Percentiles rank a stretch among this genome's conserved stretches.
Evolutionary conservation across 176 grass and related monocot species (phyloP).

Genomic region (Aegilops sharonensis): DNA sequence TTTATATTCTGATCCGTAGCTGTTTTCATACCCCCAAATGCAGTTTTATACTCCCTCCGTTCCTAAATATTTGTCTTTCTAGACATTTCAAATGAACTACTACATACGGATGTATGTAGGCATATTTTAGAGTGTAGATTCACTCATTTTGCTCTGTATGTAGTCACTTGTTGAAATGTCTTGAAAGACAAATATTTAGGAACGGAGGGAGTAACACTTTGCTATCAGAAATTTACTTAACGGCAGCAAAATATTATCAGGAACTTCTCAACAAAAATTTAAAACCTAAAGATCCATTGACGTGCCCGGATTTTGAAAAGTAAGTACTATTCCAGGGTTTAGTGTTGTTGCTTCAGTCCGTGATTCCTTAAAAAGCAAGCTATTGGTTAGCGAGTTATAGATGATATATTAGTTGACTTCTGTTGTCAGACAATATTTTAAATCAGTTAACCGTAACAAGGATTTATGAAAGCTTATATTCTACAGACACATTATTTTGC

Average conservation of each 20-base stretch:
- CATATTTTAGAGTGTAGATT: no score
- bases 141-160: no score
- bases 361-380: not conserved
- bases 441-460: not conserved
- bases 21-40: not conserved
- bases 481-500: not conserved
- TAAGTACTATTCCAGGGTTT: slow-evolving; percentile 23
- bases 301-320: not conserved
- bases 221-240: not conserved
- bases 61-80: no score
- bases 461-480: not conserved
- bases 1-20: not conserved
- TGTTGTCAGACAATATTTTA: not conserved
- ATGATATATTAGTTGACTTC: slow-evolving; percentile 6
- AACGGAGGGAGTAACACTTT: not conserved
- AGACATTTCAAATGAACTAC: no score
- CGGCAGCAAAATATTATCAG: not conserved
- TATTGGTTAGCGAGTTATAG: not conserved
- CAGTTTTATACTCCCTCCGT: not conserved
- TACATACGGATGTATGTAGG: no score
- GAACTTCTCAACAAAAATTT: not conserved
- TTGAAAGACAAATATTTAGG: no score
- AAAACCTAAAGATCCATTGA: not conserved
- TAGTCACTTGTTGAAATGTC: no score
- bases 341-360: not conserved